Conservation (phyloP, 1,139 yeast genomes). For the Nakaseomyces sp. region DNA sequence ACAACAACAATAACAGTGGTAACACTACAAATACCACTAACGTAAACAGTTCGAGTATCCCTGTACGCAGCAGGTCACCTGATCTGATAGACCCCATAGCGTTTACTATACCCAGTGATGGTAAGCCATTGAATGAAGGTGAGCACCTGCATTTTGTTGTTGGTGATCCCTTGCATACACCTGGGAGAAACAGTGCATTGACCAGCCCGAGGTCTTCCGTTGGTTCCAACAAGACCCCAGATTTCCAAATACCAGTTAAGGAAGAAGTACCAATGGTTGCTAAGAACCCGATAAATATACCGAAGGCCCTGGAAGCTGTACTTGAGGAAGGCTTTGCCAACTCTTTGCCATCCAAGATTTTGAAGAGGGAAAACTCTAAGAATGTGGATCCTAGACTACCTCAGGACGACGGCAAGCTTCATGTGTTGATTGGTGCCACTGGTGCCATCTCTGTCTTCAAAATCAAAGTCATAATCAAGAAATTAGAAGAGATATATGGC, state of each 20-base stretch:
- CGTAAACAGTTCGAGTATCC: not conserved
- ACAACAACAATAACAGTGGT: not conserved
- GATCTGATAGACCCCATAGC: constrained; percentile 2
- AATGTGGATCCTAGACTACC: constrained; percentile 71
- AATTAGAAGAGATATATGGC: constrained; percentile 70
- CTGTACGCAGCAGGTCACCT: not conserved
- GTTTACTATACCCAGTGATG: not conserved
- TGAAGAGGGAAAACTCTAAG: constrained; percentile 39
- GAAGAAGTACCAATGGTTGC: constrained; percentile 8
- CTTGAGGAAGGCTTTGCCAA: constrained; percentile 8
- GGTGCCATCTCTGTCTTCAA: constrained; percentile 77
- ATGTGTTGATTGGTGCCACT: constrained; percentile 77
- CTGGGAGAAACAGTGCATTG: constrained; percentile 32
- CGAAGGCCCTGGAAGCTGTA: constrained; percentile 12
- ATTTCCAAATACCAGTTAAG: constrained; percentile 4
- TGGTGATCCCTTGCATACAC: constrained; percentile 51
- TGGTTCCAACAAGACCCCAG: constrained; percentile 2
- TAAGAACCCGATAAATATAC: constrained; percentile 5
- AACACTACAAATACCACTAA: not conserved
- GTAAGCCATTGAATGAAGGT: constrained; percentile 25
- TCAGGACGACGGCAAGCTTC: constrained; percentile 82
- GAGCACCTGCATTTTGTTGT: constrained; percentile 77
- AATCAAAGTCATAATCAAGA: constrained; percentile 61
- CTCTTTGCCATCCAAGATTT: constrained; percentile 7
- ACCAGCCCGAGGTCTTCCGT: constrained; percentile 24